Conservation (phyloP, 2,329 filamentous ascomycete species). For the Camillea tinctor region DNA sequence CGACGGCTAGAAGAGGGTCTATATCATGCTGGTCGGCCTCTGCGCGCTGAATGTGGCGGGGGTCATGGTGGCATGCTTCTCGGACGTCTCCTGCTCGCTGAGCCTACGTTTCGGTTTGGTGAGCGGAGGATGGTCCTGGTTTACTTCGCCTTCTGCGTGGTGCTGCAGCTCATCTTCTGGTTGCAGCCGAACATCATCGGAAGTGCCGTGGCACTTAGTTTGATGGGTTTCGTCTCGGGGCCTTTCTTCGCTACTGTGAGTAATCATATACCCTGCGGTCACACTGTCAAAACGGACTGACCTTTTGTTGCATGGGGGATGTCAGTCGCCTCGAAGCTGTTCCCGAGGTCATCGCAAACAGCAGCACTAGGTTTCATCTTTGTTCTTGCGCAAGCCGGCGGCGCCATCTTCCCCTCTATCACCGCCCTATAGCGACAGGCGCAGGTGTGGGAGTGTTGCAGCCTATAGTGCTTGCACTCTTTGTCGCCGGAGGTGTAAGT, state of each 20-base stretch:
- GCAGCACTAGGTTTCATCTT: slow-evolving; percentile 43
- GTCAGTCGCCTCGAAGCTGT: slow-evolving; percentile 50
- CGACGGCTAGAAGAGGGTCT: slow-evolving; percentile 54
- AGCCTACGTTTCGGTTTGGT: slow-evolving; percentile 58
- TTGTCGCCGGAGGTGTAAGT: slow-evolving; percentile 39
- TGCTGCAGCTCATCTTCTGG: slow-evolving; percentile 60
- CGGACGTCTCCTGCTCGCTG: slow-evolving; percentile 55
- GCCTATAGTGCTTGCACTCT: slow-evolving; percentile 45
- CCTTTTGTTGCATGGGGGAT: slow-evolving; percentile 41
- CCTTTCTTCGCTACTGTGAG: slow-evolving; percentile 54
- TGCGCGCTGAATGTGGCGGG: slow-evolving; percentile 49
- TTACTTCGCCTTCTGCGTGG: slow-evolving; percentile 52
- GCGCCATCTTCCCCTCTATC: slow-evolving; percentile 49
- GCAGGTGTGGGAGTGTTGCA: slow-evolving; percentile 46
- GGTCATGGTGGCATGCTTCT: slow-evolving; percentile 50
- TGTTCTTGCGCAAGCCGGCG: slow-evolving; percentile 50
- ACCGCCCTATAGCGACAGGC: slow-evolving; percentile 46
- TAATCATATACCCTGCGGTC: slow-evolving; percentile 2
- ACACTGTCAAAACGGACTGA: neutral
- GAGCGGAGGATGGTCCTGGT: slow-evolving; percentile 56
- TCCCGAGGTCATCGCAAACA: slow-evolving; percentile 22
- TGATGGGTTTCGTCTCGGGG: slow-evolving; percentile 54
- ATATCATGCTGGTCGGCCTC: slow-evolving; percentile 52
- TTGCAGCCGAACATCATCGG: slow-evolving; percentile 61
- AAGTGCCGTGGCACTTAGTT: slow-evolving; percentile 47